These are phyloP conservation scores for Pyrrhoderma lamaoense DNA, from an alignment of 1,284 basidiomycete genomes.

Conservation along the genomic window DNA sequence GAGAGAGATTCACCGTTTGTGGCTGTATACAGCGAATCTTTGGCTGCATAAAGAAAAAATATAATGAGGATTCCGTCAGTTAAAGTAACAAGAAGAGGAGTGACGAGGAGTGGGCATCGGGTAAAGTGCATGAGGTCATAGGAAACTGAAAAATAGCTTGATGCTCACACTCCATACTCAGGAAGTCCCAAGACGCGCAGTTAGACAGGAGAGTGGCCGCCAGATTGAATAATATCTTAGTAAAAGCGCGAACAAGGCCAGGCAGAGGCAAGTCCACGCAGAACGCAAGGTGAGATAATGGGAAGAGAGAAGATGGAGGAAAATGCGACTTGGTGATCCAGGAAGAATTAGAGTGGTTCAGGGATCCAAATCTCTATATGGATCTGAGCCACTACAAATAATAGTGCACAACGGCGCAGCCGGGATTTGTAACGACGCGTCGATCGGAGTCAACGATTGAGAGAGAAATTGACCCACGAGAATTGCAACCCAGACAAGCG, in stretches of 20 bases:
- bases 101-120: slow-evolving; percentile 1
- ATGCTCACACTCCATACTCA: slow-evolving; percentile 25
- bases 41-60: slow-evolving; percentile 20
- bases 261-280: slow-evolving; percentile 15
- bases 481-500: neutral
- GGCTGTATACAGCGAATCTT: slow-evolving; percentile 20
- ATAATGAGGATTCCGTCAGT: slow-evolving; percentile 8
- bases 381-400: slow-evolving; percentile 2
- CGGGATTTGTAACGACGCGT: slow-evolving; percentile 11
- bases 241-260: slow-evolving; percentile 11
- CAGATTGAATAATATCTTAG: slow-evolving; percentile 21
- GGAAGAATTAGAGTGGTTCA: neutral
- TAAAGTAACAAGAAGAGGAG: slow-evolving; percentile 11
- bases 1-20: slow-evolving; percentile 2
- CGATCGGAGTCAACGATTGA: neutral
- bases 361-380: slow-evolving; percentile 5
- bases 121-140: slow-evolving; percentile 5
- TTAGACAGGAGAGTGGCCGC: slow-evolving; percentile 23
- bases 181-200: slow-evolving; percentile 25
- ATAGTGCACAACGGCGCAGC: slow-evolving; percentile 15
- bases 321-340: neutral
- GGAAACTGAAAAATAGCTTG: slow-evolving; percentile 1
- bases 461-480: neutral
- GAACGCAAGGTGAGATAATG: neutral
- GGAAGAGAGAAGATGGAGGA: neutral